Conservation (phyloP, 2,329 filamentous ascomycete species). For the Cryphonectria nitschkei region DNA sequence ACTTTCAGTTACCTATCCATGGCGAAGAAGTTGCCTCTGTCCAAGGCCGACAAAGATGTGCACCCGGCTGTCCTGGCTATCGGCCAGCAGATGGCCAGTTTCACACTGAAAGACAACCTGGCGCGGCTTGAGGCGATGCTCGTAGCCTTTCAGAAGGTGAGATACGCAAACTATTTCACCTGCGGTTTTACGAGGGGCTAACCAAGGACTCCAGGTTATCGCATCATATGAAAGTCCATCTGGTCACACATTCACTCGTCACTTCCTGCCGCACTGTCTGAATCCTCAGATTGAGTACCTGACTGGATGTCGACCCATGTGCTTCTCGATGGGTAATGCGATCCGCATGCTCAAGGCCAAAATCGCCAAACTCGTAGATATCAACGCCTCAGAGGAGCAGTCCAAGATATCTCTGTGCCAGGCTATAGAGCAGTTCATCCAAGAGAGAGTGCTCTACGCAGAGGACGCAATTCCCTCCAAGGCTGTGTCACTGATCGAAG, state of each 20-base stretch:
- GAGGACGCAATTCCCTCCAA: slow-evolving; percentile 82
- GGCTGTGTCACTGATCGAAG: slow-evolving; percentile 73
- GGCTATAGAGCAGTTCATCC: slow-evolving; percentile 86
- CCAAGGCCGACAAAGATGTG: slow-evolving; percentile 72
- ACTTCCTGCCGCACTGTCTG: slow-evolving; percentile 88
- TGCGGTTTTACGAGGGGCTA: slow-evolving; percentile 17
- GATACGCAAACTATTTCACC: slow-evolving; percentile 9
- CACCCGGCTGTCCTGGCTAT: slow-evolving; percentile 84
- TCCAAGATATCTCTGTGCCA: slow-evolving; percentile 80
- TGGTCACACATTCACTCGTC: slow-evolving; percentile 82
- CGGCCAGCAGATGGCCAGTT: slow-evolving; percentile 88
- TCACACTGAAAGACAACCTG: slow-evolving; percentile 86
- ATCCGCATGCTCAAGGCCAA: slow-evolving; percentile 93
- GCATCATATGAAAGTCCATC: slow-evolving; percentile 88
- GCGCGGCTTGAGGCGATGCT: slow-evolving; percentile 86
- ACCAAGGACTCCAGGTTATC: slow-evolving; percentile 67
- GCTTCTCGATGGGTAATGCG: slow-evolving; percentile 95
- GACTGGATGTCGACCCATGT: slow-evolving; percentile 91
- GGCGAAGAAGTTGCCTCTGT: slow-evolving; percentile 57
- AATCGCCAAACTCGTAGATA: slow-evolving; percentile 81
- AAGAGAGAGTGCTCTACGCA: slow-evolving; percentile 85
- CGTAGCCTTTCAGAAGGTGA: slow-evolving; percentile 83
- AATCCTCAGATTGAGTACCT: slow-evolving; percentile 96
- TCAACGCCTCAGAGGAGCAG: slow-evolving; percentile 77
- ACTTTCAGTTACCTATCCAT: slow-evolving; percentile 84